A percentile compares a stretch with the other conserved stretches of the same genome.
Evolutionary conservation across 345 rosid genomes (phyloP).

Genomic region (Eucalyptus curtisii): DNA sequence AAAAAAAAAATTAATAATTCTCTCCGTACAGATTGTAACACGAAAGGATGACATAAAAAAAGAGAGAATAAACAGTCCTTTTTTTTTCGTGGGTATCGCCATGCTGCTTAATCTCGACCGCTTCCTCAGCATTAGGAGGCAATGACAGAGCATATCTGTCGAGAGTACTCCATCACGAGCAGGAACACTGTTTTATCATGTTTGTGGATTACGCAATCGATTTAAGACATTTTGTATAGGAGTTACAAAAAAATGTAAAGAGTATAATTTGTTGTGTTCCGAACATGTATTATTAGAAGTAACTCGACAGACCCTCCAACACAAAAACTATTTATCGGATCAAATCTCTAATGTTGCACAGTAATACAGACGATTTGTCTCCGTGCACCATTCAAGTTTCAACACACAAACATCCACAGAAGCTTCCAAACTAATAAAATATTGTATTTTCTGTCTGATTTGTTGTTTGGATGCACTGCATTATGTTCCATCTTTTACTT

Average conservation of each 20-base stretch:
- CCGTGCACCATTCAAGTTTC: neutral
- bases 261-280: neutral
- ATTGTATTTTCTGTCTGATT: neutral
- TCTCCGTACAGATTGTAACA: neutral
- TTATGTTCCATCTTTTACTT: neutral
- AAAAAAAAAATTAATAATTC: neutral
- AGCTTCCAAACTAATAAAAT: neutral
- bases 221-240: neutral
- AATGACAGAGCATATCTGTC: neutral
- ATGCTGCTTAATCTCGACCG: neutral
- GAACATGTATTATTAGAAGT: neutral
- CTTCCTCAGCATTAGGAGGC: neutral
- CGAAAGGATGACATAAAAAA: neutral
- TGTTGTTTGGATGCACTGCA: neutral
- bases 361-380: neutral
- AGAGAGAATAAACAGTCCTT: neutral
- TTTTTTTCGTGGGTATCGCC: neutral
- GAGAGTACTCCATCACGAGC: neutral
- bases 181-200: neutral
- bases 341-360: neutral
- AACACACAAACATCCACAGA: neutral
- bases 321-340: neutral
- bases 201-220: neutral
- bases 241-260: neutral
- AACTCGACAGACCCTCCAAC: neutral